phyloP scores from a whole-genome alignment of 805 yeast species.

The Suhomyces kilbournensis region DNA sequence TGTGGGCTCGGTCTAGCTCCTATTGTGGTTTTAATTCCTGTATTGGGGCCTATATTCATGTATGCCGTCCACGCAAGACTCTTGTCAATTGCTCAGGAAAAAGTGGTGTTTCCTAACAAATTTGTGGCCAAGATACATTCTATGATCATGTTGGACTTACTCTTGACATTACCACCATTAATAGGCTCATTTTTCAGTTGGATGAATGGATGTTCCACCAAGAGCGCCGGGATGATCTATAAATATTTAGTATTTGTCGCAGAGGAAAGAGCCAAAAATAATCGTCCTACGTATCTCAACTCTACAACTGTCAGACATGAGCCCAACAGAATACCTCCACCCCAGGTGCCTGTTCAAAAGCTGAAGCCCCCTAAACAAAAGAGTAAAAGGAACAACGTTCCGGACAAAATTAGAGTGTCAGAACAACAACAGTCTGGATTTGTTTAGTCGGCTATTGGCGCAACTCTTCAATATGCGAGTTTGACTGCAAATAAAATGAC shows the following conservation, averaged over 20 bases:
- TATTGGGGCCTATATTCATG: conserved; percentile 81
- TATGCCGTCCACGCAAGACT: conserved; percentile 73
- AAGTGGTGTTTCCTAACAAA: conserved; percentile 54
- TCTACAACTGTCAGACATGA: conserved; percentile 1
- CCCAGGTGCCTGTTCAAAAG: background rate
- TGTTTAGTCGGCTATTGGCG: background rate
- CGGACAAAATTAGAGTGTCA: background rate
- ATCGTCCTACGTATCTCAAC: conserved; percentile 4
- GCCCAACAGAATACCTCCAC: background rate
- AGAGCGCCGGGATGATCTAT: conserved; percentile 83
- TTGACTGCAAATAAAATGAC: background rate
- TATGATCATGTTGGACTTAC: conserved; percentile 69
- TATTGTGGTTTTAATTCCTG: conserved; percentile 67
- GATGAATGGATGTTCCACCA: conserved; percentile 81
- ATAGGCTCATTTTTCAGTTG: conserved; percentile 77
- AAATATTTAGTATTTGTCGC: conserved; percentile 12
- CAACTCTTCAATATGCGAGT: background rate
- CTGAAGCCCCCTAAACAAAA: background rate
- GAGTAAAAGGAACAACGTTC: background rate
- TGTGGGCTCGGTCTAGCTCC: conserved; percentile 82
- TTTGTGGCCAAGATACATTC: conserved; percentile 69
- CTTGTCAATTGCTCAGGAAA: conserved; percentile 55
- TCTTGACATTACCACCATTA: conserved; percentile 75
- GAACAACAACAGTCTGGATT: conserved; percentile 6
- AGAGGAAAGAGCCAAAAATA: conserved; percentile 13